Evolutionary conservation across 179 eudicot species (phyloP), one percentile per base, ranked within the genome.

Genomic region (Actinidia chinensis): DNA sequence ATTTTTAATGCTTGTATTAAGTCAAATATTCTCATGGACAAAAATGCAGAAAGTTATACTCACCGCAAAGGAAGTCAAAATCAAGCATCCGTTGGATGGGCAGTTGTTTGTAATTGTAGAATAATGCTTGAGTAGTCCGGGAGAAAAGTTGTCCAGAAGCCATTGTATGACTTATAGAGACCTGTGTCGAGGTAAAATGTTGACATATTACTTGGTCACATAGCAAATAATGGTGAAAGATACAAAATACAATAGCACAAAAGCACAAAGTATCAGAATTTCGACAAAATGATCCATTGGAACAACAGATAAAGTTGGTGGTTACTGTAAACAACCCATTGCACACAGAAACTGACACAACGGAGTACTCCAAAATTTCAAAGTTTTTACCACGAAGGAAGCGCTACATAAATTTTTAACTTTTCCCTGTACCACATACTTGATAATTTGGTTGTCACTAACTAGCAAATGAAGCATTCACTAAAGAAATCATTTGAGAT

Each of bases 71-170:
- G 82, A 96, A 96, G 87, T 96, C 99, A 87, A 96, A 96, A 87
- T 96, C 99, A 78, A 96, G 99, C 99, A 96, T 96, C 82, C 99
- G 94, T 82, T 96, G 99, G 71, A 96, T 91, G 42, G 99, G 99
- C 22, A 96, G 89, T 75, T 96, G 99, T 84, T 96, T 94, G 82
- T 92, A 96, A 76, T 96, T 96, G 82, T 92, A 96, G 82, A 96
- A 96, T 59, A 96, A 82, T 65, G 99, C 98, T 87, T 96, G 99
- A 73, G 98, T 96, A 56, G 96, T 91, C 83, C 85, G 87, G 18
- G 99, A 96, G 83, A 96, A 96, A 22, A 96, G 87, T 82, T 96
- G 98, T 60, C 99, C 99, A 1, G 93, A 94, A 22, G 98, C 97
- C 99, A 96, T 96, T 87, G 36, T 90, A 81, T 8, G 20, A 66